phyloP scores from a whole-genome alignment of 2,329 filamentous ascomycete species.

The Phialophora verrucosa region DNA sequence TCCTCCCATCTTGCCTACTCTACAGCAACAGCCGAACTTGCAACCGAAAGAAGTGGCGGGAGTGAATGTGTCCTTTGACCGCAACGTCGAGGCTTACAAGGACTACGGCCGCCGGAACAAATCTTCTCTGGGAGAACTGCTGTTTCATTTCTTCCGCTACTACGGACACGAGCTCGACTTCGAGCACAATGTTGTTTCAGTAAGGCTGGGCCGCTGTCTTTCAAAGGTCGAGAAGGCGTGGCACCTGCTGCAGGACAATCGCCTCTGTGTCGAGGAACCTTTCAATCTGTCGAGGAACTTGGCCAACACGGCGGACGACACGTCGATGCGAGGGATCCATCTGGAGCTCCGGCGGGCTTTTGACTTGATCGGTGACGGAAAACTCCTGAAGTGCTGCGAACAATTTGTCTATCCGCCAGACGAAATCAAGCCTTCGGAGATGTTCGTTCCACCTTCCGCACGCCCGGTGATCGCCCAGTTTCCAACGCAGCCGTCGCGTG shows the following conservation, averaged over 20 bases:
- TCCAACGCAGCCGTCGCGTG: constrained; percentile 51
- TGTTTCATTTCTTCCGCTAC: constrained; percentile 94
- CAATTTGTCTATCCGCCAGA: constrained; percentile 84
- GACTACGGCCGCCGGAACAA: constrained; percentile 80
- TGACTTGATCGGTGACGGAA: constrained; percentile 75
- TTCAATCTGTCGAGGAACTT: constrained; percentile 90
- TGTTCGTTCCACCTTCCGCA: constrained; percentile 56
- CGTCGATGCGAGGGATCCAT: constrained; percentile 89
- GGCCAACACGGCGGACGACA: constrained; percentile 95
- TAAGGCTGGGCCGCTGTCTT: constrained; percentile 78
- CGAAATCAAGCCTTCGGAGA: constrained; percentile 37
- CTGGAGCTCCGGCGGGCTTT: constrained; percentile 88
- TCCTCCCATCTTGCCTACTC: constrained; percentile 80
- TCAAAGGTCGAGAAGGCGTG: constrained; percentile 87
- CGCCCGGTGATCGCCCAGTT: constrained; percentile 57
- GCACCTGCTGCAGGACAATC: constrained; percentile 79
- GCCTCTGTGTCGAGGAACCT: constrained; percentile 92
- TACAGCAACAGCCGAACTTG: constrained; percentile 75
- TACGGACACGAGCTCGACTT: constrained; percentile 95
- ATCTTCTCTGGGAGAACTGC: constrained; percentile 79
- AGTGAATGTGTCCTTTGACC: constrained; percentile 77
- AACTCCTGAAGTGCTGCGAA: constrained; percentile 83
- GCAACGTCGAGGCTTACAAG: constrained; percentile 75
- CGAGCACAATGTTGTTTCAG: constrained; percentile 80
- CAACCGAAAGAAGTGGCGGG: constrained; percentile 68